Evolutionary conservation across 163 green algal genomes (phyloP).

Genomic region (Prototheca cutis): DNA sequence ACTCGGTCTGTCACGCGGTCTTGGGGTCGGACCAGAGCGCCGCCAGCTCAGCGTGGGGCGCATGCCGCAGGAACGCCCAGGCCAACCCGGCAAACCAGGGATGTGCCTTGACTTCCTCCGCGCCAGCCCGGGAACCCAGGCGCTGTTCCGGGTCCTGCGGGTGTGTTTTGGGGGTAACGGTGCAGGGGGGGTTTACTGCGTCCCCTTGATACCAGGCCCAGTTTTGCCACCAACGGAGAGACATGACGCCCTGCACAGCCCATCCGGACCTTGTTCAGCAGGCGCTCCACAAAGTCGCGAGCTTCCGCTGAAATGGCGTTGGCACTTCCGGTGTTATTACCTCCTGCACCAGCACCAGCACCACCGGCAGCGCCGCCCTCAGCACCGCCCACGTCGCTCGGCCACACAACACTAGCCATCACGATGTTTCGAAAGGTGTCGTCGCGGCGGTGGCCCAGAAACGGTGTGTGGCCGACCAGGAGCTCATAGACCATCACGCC

Average conservation of each 20-base stretch:
- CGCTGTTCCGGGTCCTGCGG: slow-evolving; percentile 36
- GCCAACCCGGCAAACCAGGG: slow-evolving; percentile 84
- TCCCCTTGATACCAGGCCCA: neutral
- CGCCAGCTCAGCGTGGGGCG: too few relatives aligned
- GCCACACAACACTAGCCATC: slow-evolving; percentile 43
- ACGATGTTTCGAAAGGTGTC: slow-evolving; percentile 87
- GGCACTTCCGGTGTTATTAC: too few relatives aligned
- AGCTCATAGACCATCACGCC: slow-evolving; percentile 90
- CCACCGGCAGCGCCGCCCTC: too few relatives aligned
- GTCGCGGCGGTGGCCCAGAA: slow-evolving; percentile 59
- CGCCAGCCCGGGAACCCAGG: slow-evolving; percentile 68
- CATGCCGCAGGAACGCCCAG: slow-evolving; percentile 70
- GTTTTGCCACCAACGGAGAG: neutral
- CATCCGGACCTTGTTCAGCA: slow-evolving; percentile 38
- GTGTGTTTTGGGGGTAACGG: neutral
- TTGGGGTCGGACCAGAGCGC: too few relatives aligned
- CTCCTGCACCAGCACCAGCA: too few relatives aligned
- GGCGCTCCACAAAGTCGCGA: slow-evolving; percentile 29
- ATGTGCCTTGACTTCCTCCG: slow-evolving; percentile 90
- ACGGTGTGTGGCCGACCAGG: slow-evolving; percentile 78
- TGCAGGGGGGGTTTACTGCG: neutral
- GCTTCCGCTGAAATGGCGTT: slow-evolving; percentile 16
- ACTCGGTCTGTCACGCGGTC: too few relatives aligned
- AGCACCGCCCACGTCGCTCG: slow-evolving; percentile 17
- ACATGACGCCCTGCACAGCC: neutral